Evolutionary conservation across 768 basidiomycete genomes (phyloP).

Genomic region (Termitomyces sp.): DNA sequence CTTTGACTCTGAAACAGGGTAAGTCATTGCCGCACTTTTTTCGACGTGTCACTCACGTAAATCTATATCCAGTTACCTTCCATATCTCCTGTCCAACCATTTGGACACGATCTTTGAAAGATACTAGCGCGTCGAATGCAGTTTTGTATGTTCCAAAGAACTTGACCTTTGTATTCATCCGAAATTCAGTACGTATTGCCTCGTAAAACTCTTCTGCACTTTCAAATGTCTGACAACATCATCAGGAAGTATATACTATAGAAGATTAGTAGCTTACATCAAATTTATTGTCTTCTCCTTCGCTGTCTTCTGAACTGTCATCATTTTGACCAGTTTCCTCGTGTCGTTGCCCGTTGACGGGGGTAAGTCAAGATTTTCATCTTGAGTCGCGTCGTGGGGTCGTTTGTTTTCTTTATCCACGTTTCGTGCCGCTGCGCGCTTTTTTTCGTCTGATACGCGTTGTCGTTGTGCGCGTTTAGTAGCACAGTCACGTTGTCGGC

Average conservation of each 20-base stretch:
- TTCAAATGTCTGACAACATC: background rate
- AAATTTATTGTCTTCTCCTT: background rate
- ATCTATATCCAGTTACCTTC: slow-evolving; percentile 1
- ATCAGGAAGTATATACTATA: background rate
- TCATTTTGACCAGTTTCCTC: no score
- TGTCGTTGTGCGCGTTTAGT: background rate
- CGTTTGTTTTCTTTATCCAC: background rate
- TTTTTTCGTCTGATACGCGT: background rate
- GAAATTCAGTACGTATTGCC: background rate
- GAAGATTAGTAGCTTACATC: background rate
- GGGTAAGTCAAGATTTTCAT: background rate
- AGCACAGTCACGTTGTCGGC: background rate
- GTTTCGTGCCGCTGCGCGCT: slow-evolving; percentile 6
- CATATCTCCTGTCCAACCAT: background rate
- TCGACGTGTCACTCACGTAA: background rate
- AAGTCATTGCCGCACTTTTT: background rate
- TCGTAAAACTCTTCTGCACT: background rate
- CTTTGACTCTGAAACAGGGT: background rate
- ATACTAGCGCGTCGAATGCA: background rate
- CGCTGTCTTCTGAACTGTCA: background rate
- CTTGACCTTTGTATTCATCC: background rate
- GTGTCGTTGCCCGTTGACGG: background rate
- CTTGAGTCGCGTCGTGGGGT: background rate
- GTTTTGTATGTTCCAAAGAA: background rate
- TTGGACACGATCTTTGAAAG: background rate